Evolutionary conservation across 2,329 filamentous ascomycete genomes (phyloP).

Genomic region (Trichoderma semiorbis): DNA sequence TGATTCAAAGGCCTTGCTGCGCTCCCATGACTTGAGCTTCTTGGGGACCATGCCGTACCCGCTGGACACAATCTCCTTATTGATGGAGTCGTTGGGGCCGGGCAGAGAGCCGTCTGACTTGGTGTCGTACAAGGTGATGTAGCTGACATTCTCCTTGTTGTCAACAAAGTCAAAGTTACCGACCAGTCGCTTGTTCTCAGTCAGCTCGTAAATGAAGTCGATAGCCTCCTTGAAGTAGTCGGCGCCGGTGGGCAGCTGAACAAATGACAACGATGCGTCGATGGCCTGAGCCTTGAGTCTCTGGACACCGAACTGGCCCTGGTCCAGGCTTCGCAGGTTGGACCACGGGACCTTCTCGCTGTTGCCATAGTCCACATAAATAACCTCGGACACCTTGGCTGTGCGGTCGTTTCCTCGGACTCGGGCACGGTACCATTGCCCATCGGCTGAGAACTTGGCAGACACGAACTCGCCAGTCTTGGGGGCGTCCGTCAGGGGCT

Average conservation of each 20-base stretch:
- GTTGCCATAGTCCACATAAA: slow-evolving; percentile 97
- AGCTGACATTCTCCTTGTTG: slow-evolving; percentile 72
- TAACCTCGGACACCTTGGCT: slow-evolving; percentile 80
- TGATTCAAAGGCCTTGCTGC: slow-evolving; percentile 63
- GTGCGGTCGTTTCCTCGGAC: slow-evolving; percentile 91
- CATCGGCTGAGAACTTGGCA: slow-evolving; percentile 84
- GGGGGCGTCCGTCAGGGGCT: slow-evolving; percentile 68
- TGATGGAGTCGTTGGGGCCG: slow-evolving; percentile 73
- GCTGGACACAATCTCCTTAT: slow-evolving; percentile 78
- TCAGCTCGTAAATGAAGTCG: slow-evolving; percentile 69
- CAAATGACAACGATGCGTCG: slow-evolving; percentile 81
- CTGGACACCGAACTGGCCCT: slow-evolving; percentile 72
- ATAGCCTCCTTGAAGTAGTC: slow-evolving; percentile 84
- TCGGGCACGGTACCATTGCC: slow-evolving; percentile 90
- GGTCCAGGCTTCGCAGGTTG: slow-evolving; percentile 73
- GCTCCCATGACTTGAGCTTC: slow-evolving; percentile 91
- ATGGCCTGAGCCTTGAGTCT: slow-evolving; percentile 84
- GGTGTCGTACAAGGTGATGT: slow-evolving; percentile 85
- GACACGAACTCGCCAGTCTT: slow-evolving; percentile 91
- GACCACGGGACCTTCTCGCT: slow-evolving; percentile 84
- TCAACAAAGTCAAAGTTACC: slow-evolving; percentile 87
- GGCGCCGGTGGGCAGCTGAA: slow-evolving; percentile 77
- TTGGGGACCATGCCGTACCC: slow-evolving; percentile 87
- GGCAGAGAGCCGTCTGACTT: slow-evolving; percentile 53
- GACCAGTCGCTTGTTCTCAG: slow-evolving; percentile 73